These are phyloP conservation scores for Periconia macrospinosa DNA, from an alignment of 2,329 filamentous ascomycete genomes.

Conservation along the genomic window DNA sequence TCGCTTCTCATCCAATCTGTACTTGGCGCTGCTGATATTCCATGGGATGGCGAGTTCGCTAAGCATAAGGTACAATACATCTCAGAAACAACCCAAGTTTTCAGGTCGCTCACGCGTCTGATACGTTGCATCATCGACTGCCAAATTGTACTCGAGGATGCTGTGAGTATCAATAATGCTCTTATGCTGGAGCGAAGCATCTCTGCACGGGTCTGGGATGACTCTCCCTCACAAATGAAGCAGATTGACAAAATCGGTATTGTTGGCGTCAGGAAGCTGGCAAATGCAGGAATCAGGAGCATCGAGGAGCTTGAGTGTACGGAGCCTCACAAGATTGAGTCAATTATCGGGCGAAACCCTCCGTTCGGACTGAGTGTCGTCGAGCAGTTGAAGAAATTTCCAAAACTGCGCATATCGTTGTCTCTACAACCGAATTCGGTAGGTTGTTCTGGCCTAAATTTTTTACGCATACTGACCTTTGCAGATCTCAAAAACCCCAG, in stretches of 20 bases:
- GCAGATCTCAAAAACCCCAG: slow-evolving; percentile 25
- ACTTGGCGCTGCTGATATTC: slow-evolving; percentile 65
- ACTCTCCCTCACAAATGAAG: slow-evolving; percentile 75
- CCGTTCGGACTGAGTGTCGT: slow-evolving; percentile 77
- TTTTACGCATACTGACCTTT: not conserved
- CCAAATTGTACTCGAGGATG: slow-evolving; percentile 64
- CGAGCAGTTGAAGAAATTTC: slow-evolving; percentile 69
- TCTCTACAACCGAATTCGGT: slow-evolving; percentile 53
- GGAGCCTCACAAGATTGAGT: slow-evolving; percentile 74
- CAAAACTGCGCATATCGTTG: slow-evolving; percentile 62
- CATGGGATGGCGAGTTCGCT: slow-evolving; percentile 55
- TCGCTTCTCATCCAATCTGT: slow-evolving; percentile 77
- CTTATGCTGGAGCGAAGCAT: slow-evolving; percentile 79
- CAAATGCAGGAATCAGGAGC: slow-evolving; percentile 68
- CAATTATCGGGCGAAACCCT: slow-evolving; percentile 74
- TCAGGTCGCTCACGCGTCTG: slow-evolving; percentile 69
- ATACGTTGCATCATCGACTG: slow-evolving; percentile 78
- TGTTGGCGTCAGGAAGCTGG: slow-evolving; percentile 74
- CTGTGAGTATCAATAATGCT: slow-evolving; percentile 66
- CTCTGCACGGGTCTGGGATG: slow-evolving; percentile 78
- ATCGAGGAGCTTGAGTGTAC: slow-evolving; percentile 70
- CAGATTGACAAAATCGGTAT: slow-evolving; percentile 80
- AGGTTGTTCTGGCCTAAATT: slow-evolving; percentile 28
- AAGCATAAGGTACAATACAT: slow-evolving; percentile 60
- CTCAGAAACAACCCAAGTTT: slow-evolving; percentile 65